Base-by-base conservation (phyloP, 768 basidiomycete species). In the Pilatotrama ljubarskyi region DNA sequence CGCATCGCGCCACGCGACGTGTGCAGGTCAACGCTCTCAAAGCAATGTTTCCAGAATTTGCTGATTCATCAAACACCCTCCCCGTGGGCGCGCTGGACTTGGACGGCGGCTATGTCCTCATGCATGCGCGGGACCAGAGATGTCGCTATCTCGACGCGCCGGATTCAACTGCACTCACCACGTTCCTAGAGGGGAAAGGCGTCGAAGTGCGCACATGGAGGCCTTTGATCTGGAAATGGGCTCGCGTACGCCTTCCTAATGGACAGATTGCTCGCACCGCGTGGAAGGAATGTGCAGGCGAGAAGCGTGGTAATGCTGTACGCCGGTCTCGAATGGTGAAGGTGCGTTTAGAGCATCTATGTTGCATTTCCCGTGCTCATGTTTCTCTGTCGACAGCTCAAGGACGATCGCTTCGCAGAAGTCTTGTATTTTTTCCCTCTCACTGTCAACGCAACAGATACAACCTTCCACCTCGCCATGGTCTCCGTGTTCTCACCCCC, bases 191-290 rank as follows among this genome's bases (percentile, higher is more conserved):
- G 9, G 18, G 42, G 9, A 15, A 43, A n/a, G 42, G 42, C n/a
- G 42, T 43, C 8, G 42, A 43, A 9, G 42, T 18, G 10, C 9
- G 18, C 8, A 18, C 18, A 8, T 43, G 49, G 49, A 36, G 11
- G 6, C 32, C 32, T 11, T 5, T 17, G 17, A 29, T 35, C 18
- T 50, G 49, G 49, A 50, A 50, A 36, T 61, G 59, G 59, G 74
- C 29, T 64, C 68, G 49, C 68, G 73, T 20, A 55, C 72, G 1
- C 51, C 73, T 15, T 64, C 69, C 25, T 64, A 68, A 35, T 69
- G 51, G 51, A 17, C 59, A 61, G 40, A 47, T 61, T 22, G 59
- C 59, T 25, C 58, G 58, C 29, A 53, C 51, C 20, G 25, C 26
- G 11, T 59, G 58, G 58, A 59, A 53, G 24, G 58, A 59, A 35